Base-by-base conservation (phyloP, 495 filamentous ascomycete species). In the Hypoxylon subgilvum region DNA sequence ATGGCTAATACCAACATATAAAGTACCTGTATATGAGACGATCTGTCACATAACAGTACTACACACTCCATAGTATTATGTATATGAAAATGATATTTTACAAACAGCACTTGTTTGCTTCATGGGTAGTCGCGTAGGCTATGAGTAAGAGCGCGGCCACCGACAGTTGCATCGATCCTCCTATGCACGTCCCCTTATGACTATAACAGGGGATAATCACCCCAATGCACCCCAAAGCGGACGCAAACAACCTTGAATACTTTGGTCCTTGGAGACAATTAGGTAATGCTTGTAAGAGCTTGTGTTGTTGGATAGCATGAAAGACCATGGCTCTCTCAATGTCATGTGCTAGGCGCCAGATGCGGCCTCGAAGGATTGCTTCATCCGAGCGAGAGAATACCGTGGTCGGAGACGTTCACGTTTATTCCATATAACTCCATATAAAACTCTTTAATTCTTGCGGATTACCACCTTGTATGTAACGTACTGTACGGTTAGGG, bases 221-320 rank as follows among this genome's bases (percentile, higher is more conserved):
- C 36, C 41, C 38, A 52, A 63, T 66, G 59, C 59, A 60, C 63
- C 63, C 59, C 54, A 46, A 53, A 30, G 49, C 48, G 13, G 52
- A 53, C 39, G 38, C 49, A 67, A 65, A 67, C 49, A 67, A 69
- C 60, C 64, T 67, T 69, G 60, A 62, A 67, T 69, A 63, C 63
- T 67, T 46, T 44, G n/a, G n/a, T n/a, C n/a, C n/a, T n/a, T n/a
- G n/a, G n/a, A n/a, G n/a, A n/a, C n/a, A n/a, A n/a, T n/a, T n/a
- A n/a, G 44, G 50, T 41, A 31, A 56, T 18, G 19, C 43, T 44
- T 51, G 45, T 41, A 34, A 56, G 30, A 22, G 46, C 27, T 43
- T 34, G 28, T n/a, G 23, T 18, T 18, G 35, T 19, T 49, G 17
- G 23, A 41, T 36, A 48, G 9, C 43, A 27, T 27, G 8, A 27